These are phyloP conservation scores for Aureobasidium uvarum DNA, from an alignment of 2,329 filamentous ascomycete species.

Conservation along the genomic window DNA sequence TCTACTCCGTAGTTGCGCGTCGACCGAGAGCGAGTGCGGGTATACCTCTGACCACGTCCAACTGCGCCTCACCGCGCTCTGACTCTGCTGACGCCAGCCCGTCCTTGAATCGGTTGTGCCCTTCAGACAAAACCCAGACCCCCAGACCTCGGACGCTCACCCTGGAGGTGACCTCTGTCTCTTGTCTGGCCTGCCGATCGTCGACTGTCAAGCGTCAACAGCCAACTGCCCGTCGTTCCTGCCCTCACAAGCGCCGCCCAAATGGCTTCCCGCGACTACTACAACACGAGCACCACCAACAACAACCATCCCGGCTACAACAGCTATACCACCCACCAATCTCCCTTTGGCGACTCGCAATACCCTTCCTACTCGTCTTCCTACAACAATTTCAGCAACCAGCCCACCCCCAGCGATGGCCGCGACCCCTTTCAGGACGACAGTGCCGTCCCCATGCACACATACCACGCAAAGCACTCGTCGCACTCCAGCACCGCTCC, in stretches of 20 bases:
- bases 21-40: neutral
- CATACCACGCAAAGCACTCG: conserved; percentile 40
- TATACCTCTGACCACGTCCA: neutral
- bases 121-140: neutral
- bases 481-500: conserved; percentile 39
- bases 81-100: conserved; percentile 8
- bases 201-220: neutral
- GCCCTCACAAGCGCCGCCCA: conserved; percentile 23
- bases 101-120: neutral
- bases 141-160: neutral
- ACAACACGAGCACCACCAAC: conserved; percentile 49
- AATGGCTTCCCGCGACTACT: conserved; percentile 61
- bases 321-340: conserved; percentile 42
- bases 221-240: neutral
- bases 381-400: conserved; percentile 56
- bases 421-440: conserved; percentile 50
- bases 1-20: neutral
- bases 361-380: conserved; percentile 47
- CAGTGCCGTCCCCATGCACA: conserved; percentile 50
- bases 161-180: conserved; percentile 15
- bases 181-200: neutral
- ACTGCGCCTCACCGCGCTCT: conserved; percentile 7
- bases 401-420: conserved; percentile 37
- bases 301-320: conserved; percentile 38
- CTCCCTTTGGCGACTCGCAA: conserved; percentile 29